A percentile compares a stretch with the other conserved stretches of the same genome.
Evolutionary conservation across 176 grass and related monocot genomes (phyloP).

Genomic region (sorghum (Sorghum bicolor)): DNA sequence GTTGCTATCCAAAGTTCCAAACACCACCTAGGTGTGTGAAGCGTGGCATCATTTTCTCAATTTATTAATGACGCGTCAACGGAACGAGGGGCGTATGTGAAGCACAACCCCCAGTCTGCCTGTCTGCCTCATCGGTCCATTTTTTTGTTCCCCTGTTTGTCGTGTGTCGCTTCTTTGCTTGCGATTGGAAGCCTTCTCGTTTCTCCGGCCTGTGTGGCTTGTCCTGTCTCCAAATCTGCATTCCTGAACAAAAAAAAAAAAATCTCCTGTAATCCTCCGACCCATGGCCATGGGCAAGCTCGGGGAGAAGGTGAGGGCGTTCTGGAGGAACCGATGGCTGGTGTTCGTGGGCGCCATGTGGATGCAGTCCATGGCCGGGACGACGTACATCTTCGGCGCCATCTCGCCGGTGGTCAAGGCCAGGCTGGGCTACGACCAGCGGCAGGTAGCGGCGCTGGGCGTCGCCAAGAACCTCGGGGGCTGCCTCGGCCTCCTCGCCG

Average conservation of each 20-base stretch:
- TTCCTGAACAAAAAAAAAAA: not conserved
- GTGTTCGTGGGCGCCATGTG: slow-evolving; percentile 83
- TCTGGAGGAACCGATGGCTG: slow-evolving; percentile 69
- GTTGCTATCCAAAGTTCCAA: too few species aligned
- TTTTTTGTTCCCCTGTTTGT: not conserved
- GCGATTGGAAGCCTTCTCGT: too few species aligned
- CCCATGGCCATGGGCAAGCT: slow-evolving; percentile 27
- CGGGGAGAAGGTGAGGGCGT: slow-evolving; percentile 18
- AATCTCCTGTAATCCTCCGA: not conserved
- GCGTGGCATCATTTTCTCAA: not conserved
- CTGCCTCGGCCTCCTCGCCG: not conserved
- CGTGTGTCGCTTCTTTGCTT: too few species aligned
- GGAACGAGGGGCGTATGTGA: not conserved
- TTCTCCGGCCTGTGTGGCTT: too few species aligned
- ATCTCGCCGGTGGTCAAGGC: not conserved
- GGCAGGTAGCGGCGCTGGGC: not conserved
- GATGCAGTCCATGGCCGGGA: not conserved
- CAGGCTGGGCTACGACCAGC: not conserved
- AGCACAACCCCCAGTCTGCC: too few species aligned
- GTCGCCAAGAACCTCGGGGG: not conserved
- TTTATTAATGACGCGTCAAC: not conserved
- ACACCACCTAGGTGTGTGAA: too few species aligned
- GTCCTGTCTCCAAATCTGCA: not conserved
- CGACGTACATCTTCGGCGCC: not conserved
- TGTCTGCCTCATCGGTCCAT: too few species aligned